phyloP scores from a whole-genome alignment of 2,329 filamentous ascomycete genomes.

The Pseudogymnoascus sp. region DNA sequence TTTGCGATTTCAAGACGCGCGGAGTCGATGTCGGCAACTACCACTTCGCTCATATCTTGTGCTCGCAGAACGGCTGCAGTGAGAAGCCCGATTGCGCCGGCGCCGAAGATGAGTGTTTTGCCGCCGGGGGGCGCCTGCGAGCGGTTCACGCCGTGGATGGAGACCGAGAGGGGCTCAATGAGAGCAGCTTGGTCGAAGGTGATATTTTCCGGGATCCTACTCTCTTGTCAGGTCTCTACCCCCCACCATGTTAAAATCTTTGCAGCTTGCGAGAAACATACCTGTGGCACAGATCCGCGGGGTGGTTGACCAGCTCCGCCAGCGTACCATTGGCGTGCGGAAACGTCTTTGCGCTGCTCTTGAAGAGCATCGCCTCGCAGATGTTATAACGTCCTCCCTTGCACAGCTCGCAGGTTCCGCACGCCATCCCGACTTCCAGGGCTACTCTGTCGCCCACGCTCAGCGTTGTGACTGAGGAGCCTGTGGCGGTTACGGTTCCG shows the following conservation, averaged over 20 bases:
- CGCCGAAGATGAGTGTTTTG: constrained; percentile 54
- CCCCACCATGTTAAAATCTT: neutral
- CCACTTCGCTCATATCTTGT: neutral
- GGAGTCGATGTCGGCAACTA: neutral
- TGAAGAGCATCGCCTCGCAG: constrained; percentile 51
- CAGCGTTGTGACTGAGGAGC: constrained; percentile 67
- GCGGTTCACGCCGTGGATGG: constrained; percentile 52
- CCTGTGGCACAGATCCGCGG: constrained; percentile 93
- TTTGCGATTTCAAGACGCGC: neutral
- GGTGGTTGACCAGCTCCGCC: constrained; percentile 63
- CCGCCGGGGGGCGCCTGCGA: constrained; percentile 44
- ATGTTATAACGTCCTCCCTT: constrained; percentile 90
- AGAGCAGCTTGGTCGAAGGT: constrained; percentile 53
- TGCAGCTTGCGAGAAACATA: constrained; percentile 15
- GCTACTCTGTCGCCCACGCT: constrained; percentile 84
- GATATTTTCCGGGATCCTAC: constrained; percentile 48
- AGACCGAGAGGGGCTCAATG: constrained; percentile 53
- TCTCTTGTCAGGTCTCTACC: neutral
- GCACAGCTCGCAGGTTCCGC: constrained; percentile 81
- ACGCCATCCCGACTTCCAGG: constrained; percentile 89
- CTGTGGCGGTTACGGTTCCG: constrained; percentile 71
- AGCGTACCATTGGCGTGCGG: constrained; percentile 30
- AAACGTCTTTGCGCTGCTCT: constrained; percentile 28
- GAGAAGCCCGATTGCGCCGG: constrained; percentile 54
- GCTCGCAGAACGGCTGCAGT: constrained; percentile 44